Conservation (phyloP, 371 early-diverging fungal species). For the Mucor ambiguus region DNA sequence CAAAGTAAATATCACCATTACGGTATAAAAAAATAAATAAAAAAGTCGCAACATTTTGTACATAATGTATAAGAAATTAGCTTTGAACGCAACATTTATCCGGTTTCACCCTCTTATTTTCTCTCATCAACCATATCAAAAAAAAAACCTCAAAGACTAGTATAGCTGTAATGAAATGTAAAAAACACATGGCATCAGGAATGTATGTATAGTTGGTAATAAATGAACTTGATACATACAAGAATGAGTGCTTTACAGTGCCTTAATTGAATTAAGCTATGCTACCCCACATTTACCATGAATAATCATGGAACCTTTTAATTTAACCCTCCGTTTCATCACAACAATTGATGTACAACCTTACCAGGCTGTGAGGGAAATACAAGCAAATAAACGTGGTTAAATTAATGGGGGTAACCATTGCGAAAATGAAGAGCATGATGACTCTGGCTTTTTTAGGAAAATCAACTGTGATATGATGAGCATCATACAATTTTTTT, state of each 20-base stretch:
- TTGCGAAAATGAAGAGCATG: background rate
- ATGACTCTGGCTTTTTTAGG: background rate
- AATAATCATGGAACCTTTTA: background rate
- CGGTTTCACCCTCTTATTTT: background rate
- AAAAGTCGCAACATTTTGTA: background rate
- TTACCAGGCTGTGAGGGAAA: background rate
- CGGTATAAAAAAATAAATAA: background rate
- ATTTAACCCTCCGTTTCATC: conserved; percentile 3
- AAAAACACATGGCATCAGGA: background rate
- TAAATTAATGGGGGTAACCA: background rate
- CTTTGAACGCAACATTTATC: background rate
- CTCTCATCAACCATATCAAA: background rate
- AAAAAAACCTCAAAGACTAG: background rate
- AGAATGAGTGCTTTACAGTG: background rate
- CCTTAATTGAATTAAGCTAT: background rate
- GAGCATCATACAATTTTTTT: background rate
- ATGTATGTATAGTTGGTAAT: background rate
- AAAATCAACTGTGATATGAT: background rate
- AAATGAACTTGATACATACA: background rate
- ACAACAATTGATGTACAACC: background rate
- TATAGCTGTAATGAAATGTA: background rate
- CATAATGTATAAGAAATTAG: background rate
- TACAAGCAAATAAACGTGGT: conserved; percentile 5
- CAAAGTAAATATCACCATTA: background rate
- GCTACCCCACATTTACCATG: background rate